Conservation (phyloP, 2,329 filamentous ascomycete genomes). For the Periconia macrospinosa region DNA sequence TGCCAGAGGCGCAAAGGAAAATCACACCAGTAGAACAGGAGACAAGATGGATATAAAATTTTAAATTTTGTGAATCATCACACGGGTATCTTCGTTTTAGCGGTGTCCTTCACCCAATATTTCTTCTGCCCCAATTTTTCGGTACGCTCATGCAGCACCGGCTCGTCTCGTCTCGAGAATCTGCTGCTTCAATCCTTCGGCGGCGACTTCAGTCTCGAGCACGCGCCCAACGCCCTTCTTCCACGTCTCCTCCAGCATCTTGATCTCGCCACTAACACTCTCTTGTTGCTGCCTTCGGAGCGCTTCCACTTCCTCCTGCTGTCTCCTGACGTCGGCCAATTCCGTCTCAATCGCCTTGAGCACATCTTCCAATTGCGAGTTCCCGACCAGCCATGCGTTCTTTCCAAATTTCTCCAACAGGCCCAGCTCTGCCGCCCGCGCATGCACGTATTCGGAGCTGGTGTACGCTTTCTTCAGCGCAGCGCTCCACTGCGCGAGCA, state of each 20-base stretch:
- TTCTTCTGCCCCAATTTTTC: not conserved
- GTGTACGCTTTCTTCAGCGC: constrained; percentile 60
- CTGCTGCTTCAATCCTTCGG: constrained; percentile 63
- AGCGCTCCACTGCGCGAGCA: constrained; percentile 52
- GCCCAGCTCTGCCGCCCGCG: constrained; percentile 62
- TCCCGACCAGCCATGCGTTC: constrained; percentile 88
- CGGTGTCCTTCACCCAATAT: not conserved
- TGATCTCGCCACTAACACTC: constrained; percentile 71
- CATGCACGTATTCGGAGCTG: constrained; percentile 60
- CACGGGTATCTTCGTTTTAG: constrained; percentile 3
- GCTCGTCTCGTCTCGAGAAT: constrained; percentile 39
- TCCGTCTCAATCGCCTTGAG: constrained; percentile 72
- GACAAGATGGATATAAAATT: not conserved
- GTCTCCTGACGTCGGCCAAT: constrained; percentile 66
- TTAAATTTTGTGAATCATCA: not conserved
- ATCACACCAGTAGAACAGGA: not conserved
- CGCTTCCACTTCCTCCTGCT: constrained; percentile 74
- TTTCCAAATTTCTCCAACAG: constrained; percentile 82
- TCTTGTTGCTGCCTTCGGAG: constrained; percentile 71
- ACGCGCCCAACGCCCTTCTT: constrained; percentile 74
- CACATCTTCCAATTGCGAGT: constrained; percentile 76
- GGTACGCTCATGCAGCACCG: constrained; percentile 28
- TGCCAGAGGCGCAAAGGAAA: not conserved
- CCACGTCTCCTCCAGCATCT: constrained; percentile 76
- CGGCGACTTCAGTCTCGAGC: constrained; percentile 84